A percentile compares a stretch with the other conserved stretches of the same genome.
phyloP scores from a whole-genome alignment of 2,329 filamentous ascomycete genomes.

The Pestalotiopsis sp. region DNA sequence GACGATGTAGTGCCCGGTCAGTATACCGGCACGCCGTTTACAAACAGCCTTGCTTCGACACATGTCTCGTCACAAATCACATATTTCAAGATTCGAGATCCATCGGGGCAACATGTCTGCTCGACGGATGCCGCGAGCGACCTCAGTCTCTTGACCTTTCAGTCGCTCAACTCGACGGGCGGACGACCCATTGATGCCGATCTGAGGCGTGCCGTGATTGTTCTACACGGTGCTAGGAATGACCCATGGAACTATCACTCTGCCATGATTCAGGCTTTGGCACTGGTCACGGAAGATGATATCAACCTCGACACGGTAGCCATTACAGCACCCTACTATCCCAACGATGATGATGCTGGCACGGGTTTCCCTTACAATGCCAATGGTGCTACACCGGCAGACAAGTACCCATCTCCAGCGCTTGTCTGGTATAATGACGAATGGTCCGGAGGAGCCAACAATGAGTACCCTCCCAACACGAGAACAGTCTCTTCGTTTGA shows the following conservation, averaged over 20 bases:
- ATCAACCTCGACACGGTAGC: conserved; percentile 8
- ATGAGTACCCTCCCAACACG: conserved; percentile 11
- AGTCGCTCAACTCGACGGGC: conserved; percentile 12
- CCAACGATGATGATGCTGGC: conserved; percentile 15
- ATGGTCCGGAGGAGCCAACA: conserved; percentile 16
- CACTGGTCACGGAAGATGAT: background rate
- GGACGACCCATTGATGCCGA: conserved; percentile 1
- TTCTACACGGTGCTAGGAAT: conserved; percentile 7
- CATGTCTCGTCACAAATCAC: conserved; percentile 12
- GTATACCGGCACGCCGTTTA: conserved; percentile 11
- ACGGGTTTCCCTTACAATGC: conserved; percentile 14
- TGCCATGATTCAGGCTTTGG: conserved; percentile 9
- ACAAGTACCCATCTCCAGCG: conserved; percentile 12
- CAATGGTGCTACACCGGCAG: conserved; percentile 3
- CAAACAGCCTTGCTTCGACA: conserved; percentile 7
- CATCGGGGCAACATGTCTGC: conserved; percentile 12
- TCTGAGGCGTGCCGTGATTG: conserved; percentile 10
- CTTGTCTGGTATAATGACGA: conserved; percentile 15
- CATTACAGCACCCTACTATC: conserved; percentile 14
- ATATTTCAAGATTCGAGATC: conserved; percentile 15
- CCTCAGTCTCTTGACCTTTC: conserved; percentile 13
- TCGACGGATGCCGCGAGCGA: conserved; percentile 12
- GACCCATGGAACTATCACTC: conserved; percentile 13
- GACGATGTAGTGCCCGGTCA: conserved; percentile 11
- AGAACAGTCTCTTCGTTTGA: conserved; percentile 13